A percentile compares a stretch with the other conserved stretches of the same genome.
These are phyloP conservation scores for Avena insularis DNA, from an alignment of 176 grass and related monocot species.

Conservation along the genomic window DNA sequence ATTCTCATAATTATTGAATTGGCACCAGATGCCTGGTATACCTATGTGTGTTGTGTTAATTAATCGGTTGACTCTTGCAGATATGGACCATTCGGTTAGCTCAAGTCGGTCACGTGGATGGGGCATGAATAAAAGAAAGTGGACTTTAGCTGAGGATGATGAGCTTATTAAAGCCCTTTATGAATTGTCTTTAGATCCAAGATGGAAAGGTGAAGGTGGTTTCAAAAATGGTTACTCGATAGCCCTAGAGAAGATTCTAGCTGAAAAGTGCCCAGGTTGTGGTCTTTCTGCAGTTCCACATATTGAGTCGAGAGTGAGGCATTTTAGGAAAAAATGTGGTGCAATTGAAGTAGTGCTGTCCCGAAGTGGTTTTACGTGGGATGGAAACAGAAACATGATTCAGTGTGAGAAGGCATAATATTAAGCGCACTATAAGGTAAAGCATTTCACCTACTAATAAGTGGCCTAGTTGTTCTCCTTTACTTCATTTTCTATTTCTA, in stretches of 20 bases:
- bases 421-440: background rate
- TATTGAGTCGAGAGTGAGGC: constrained; percentile 46
- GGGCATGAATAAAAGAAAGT: background rate
- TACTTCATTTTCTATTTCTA: no score
- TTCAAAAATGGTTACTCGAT: background rate
- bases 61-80: no score
- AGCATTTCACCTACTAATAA: background rate
- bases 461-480: no score
- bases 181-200: background rate
- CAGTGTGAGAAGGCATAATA: constrained; percentile 13
- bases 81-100: no score
- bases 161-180: background rate
- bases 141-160: background rate
- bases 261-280: background rate
- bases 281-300: constrained; percentile 39
- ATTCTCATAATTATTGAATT: no score
- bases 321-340: background rate
- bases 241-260: background rate
- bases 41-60: no score
- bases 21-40: no score
- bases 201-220: background rate
- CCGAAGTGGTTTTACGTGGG: background rate
- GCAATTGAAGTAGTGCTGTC: background rate
- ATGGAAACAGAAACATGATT: background rate
- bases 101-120: background rate